Evolutionary conservation across 768 basidiomycete species (phyloP), one percentile per base, ranked within the genome.

Genomic region (Mrakia hoshinonis): DNA sequence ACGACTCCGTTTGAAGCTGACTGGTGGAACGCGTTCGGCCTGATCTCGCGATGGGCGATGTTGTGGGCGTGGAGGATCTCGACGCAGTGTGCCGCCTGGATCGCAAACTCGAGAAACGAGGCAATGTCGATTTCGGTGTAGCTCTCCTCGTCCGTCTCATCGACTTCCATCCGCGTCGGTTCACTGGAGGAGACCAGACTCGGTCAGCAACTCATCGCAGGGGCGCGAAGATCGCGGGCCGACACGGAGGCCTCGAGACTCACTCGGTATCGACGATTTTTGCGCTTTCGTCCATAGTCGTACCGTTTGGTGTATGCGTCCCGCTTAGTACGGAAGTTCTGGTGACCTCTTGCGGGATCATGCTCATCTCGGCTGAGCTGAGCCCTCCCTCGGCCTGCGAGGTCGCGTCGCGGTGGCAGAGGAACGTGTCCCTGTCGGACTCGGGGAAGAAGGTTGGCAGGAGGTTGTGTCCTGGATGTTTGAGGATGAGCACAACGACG

Each of bases 31-130:
- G 87, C 87, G 76, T 89, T 89, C 20, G 87, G 87, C 29, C 88
- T 85, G 39, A 87, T 85, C 85, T 90, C 89, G 69, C 87, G 83
- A 77, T 90, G 89, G 22, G 86, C 83, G 52, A 86, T 78, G 7
- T 86, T 86, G 54, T 81, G 79, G 71, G 86, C 85, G 77, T 90
- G 88, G 75, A 88, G 81, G 65, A 83, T 82, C 77, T 88, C 87
- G 54, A 90, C 76, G 77, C 88, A 89, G 73, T 85, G 85, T 2
- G 89, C 87, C 2, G 88, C 86, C 75, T 89, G 87, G 49, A 89
- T 87, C 10, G 88, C 85, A 76, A 90, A 90, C 87, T 90, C 88
- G 2, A 90, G 81, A 78, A 89, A 90, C 0, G 87, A 85, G 15
- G 87, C 87, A 22, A 90, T 80, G 77, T 90, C 89, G 86, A 90